Evolutionary conservation across 1,284 basidiomycete species (phyloP).

Genomic region (Malassezia cuniculi): DNA sequence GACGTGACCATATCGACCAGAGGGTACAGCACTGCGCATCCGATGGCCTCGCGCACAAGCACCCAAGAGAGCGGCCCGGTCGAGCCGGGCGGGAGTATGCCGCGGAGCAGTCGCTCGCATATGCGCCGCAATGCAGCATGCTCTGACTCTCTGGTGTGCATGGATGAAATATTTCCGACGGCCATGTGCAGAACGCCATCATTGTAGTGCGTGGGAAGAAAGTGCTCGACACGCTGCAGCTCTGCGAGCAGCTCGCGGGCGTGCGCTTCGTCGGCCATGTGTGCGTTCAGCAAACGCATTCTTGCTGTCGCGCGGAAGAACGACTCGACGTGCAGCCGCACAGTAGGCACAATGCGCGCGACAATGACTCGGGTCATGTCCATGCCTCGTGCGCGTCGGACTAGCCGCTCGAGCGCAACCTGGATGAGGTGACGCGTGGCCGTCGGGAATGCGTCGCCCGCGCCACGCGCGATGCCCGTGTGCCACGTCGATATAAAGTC

Average conservation of each 20-base stretch:
- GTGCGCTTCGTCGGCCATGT: conserved; percentile 49
- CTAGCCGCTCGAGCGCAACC: no score
- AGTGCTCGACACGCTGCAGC: conserved; percentile 11
- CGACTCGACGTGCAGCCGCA: not conserved
- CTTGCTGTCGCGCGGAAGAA: no score
- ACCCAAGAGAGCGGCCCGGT: no score
- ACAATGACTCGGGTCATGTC: no score
- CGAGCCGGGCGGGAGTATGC: no score
- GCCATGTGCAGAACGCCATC: conserved; percentile 57
- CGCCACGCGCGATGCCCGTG: conserved; percentile 18
- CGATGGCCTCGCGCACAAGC: conserved; percentile 65
- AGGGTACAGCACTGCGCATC: conserved; percentile 69
- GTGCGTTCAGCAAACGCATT: no score
- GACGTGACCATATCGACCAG: conserved; percentile 82
- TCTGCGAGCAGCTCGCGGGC: not conserved
- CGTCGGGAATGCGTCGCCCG: no score
- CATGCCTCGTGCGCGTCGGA: no score
- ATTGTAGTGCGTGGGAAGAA: conserved; percentile 52
- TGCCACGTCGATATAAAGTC: conserved; percentile 37
- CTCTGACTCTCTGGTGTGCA: conserved; percentile 74
- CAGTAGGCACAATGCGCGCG: not conserved
- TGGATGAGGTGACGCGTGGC: no score
- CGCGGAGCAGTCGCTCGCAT: no score
- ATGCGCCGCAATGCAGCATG: no score
- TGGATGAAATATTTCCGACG: conserved; percentile 62